A percentile compares a stretch with the other conserved stretches of the same genome.
These are phyloP conservation scores for Mimosa pudica DNA, from an alignment of 306 rosid genomes.

Conservation along the genomic window DNA sequence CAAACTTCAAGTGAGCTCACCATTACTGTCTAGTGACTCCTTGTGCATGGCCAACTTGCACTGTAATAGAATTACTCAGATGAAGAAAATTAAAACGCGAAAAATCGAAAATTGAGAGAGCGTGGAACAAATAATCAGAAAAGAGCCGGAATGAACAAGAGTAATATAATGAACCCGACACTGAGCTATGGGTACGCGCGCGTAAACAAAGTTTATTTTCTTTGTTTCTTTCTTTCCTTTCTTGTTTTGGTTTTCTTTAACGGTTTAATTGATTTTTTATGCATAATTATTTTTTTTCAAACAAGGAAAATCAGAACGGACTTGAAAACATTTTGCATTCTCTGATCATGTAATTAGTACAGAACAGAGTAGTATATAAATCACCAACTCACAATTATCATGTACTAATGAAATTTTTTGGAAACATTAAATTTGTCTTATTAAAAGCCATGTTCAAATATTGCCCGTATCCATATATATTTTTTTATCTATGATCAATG, in stretches of 20 bases:
- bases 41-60: constrained; percentile 86
- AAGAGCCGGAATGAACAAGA: neutral
- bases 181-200: constrained; percentile 27
- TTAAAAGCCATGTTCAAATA: too few species aligned
- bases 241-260: neutral
- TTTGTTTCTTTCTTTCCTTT: neutral
- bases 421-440: too few species aligned
- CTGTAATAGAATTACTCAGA: constrained; percentile 17
- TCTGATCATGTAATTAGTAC: too few species aligned
- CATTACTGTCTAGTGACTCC: constrained; percentile 96
- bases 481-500: too few species aligned
- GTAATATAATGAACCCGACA: constrained; percentile 16
- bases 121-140: neutral
- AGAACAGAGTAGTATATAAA: too few species aligned
- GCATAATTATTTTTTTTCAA: too few species aligned
- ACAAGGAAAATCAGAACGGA: neutral
- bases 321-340: neutral
- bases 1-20: constrained; percentile 44
- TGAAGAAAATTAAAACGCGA: neutral
- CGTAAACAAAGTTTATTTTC: neutral
- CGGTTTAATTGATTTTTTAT: neutral
- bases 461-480: too few species aligned
- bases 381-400: too few species aligned
- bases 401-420: too few species aligned
- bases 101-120: constrained; percentile 25